A percentile compares a stretch with the other conserved stretches of the same genome.
phyloP scores from a whole-genome alignment of 345 rosid genomes.

The Mercurialis annua region DNA sequence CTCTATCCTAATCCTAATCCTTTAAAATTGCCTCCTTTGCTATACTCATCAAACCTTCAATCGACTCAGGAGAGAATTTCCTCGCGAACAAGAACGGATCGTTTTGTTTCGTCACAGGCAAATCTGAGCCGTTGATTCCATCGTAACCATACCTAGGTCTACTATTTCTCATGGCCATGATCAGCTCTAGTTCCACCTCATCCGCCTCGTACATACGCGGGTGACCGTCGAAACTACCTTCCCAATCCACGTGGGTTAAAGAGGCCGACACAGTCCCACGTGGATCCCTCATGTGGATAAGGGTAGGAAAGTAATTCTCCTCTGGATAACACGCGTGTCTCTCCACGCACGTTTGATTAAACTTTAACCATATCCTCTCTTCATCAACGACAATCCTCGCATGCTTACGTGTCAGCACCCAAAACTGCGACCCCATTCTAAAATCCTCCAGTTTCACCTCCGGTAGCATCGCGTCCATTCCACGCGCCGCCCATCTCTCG shows the following conservation, averaged over 20 bases:
- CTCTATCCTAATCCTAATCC: constrained; percentile 31
- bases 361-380: constrained; percentile 52
- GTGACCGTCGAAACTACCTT: constrained; percentile 45
- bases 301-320: constrained; percentile 74
- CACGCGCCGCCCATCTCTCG: constrained; percentile 84
- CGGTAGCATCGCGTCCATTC: constrained; percentile 61
- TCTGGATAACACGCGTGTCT: constrained; percentile 64
- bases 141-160: constrained; percentile 55
- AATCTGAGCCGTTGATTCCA: constrained; percentile 44
- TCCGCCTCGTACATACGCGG: constrained; percentile 48
- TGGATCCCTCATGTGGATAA: constrained; percentile 55
- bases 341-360: constrained; percentile 50
- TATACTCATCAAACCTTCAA: constrained; percentile 39
- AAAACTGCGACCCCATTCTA: constrained; percentile 82
- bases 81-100: constrained; percentile 70
- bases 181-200: constrained; percentile 55
- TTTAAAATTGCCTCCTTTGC: constrained; percentile 49
- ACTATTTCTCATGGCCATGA: constrained; percentile 32
- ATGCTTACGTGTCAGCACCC: constrained; percentile 68
- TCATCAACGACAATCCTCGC: constrained; percentile 65
- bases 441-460: constrained; percentile 66
- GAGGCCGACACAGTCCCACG: constrained; percentile 57
- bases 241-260: constrained; percentile 82
- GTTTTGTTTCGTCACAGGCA: constrained; percentile 15
- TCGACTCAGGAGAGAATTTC: constrained; percentile 47